phyloP scores from a whole-genome alignment of 2,329 filamentous ascomycete genomes.

The Mollisiaceae sp. region DNA sequence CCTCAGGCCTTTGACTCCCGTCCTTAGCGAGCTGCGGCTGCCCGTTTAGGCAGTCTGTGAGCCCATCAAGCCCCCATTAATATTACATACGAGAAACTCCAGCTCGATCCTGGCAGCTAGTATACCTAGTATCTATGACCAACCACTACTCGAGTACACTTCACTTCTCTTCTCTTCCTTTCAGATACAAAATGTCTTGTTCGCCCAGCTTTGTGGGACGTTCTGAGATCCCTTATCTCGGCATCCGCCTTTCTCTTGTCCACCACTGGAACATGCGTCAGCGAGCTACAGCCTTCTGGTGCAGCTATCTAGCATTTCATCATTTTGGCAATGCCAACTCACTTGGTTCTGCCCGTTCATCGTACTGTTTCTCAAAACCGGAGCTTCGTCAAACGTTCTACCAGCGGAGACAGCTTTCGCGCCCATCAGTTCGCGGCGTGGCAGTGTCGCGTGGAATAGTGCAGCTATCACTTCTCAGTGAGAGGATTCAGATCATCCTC shows the following conservation, averaged over 20 bases:
- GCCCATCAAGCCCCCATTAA: not conserved
- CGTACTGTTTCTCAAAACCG: not conserved
- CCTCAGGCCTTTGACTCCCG: not conserved
- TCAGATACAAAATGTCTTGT: not conserved
- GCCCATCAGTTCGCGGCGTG: not conserved
- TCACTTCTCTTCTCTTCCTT: not conserved
- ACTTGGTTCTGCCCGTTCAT: not conserved
- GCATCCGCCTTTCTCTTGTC: too few relatives aligned
- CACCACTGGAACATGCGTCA: too few relatives aligned
- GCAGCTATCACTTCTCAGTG: not conserved
- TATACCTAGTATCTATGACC: conserved; percentile 2
- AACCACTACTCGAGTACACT: not conserved
- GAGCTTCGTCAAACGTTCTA: not conserved
- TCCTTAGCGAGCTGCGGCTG: not conserved
- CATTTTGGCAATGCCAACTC: not conserved
- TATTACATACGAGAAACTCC: conserved; percentile 6
- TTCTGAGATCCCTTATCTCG: too few relatives aligned
- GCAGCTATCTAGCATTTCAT: not conserved
- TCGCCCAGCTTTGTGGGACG: too few relatives aligned
- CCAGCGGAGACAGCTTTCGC: not conserved
- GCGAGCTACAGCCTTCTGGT: too few relatives aligned
- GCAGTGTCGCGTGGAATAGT: not conserved
- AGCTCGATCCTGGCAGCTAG: not conserved
- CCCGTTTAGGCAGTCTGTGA: conserved; percentile 1
- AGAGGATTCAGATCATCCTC: not conserved